Evolutionary conservation across 1,284 basidiomycete genomes (phyloP).

Genomic region (Ceratobasidium sp.): DNA sequence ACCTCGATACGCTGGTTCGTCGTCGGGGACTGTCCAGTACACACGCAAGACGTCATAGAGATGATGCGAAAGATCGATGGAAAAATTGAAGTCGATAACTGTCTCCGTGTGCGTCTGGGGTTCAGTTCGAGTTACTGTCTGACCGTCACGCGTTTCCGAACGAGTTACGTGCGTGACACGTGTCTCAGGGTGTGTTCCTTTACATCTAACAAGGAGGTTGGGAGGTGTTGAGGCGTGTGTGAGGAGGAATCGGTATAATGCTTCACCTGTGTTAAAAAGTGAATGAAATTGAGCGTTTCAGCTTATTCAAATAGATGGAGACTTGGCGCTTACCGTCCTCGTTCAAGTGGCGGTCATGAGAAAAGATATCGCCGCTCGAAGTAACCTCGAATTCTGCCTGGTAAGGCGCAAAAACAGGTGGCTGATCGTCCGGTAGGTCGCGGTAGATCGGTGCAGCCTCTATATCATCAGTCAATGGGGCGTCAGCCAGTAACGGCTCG

Average conservation of each 20-base stretch:
- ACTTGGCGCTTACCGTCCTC: conserved; percentile 60
- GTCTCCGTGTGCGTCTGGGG: conserved; percentile 58
- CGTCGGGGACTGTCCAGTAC: conserved; percentile 61
- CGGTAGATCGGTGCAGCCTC: conserved; percentile 8
- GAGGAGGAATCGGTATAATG: conserved; percentile 74
- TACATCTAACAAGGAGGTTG: conserved; percentile 58
- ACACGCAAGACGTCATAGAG: conserved; percentile 48
- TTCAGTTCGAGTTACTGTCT: conserved; percentile 29
- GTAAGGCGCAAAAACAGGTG: conserved; percentile 69
- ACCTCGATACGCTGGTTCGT: conserved; percentile 63
- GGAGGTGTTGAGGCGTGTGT: conserved; percentile 61
- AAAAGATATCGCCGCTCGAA: conserved; percentile 62
- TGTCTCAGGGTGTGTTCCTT: conserved; percentile 66
- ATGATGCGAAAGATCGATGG: conserved; percentile 58
- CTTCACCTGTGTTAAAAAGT: conserved; percentile 60
- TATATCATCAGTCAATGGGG: neutral
- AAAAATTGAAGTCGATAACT: conserved; percentile 70
- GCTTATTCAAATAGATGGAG: neutral
- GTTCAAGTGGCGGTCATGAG: conserved; percentile 75
- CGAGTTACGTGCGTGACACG: conserved; percentile 59
- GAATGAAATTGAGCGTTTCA: neutral
- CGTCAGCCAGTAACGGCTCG: neutral
- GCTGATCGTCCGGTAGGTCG: conserved; percentile 50
- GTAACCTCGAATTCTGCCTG: conserved; percentile 64
- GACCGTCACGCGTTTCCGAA: conserved; percentile 14